Base-by-base conservation (phyloP, 1,139 yeast genomes). In the Tardiomyces blankii region DNA sequence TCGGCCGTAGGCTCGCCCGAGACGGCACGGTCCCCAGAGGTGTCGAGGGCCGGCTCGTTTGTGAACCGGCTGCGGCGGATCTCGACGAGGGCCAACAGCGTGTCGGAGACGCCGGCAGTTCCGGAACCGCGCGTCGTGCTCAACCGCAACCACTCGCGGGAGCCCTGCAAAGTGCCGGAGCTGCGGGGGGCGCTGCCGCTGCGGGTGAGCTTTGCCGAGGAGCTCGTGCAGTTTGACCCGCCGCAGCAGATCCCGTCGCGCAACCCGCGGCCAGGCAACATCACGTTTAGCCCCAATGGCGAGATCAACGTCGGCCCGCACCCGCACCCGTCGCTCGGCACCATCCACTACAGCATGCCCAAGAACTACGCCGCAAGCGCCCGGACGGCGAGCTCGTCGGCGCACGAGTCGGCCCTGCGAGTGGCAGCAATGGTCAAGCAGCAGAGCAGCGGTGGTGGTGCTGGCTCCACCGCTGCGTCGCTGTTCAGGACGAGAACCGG, bases 191-290 rank as follows among this genome's bases (percentile, higher is more conserved):
- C 35, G 16, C 35, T 30, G n/a, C 35, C 35, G 16, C 35, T 30
- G n/a, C 47, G 49, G 21, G 96, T 89, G 2, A 72, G 78, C 2
- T 89, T 89, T 63, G 84, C 93, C 1, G 69, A 83, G 13, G 82
- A 83, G 51, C 74, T 79, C 49, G 72, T 87, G 44, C 66, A 72
- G 0, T 72, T 70, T 51, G 96, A 89, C 62, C 97, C 97, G 1
- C 96, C 95, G 38, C 97, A 89, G 59, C 96, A 88, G 62, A 84
- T 89, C 49, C 97, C 97, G 0, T 83, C 95, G 1, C 69, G 95
- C 54, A 74, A 81, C 49, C 96, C 96, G 2, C 74, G 76, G 52
- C 74, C 74, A 53, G 96, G 96, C 2, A 81, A 85, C 57, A 89
- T 88, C 7, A 61, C 82, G 38, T 77, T 87, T 56, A 52, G 46